A percentile compares a stretch with the other conserved stretches of the same genome.
Evolutionary conservation across 345 rosid genomes (phyloP).

Genomic region (Eutrema japonicum): DNA sequence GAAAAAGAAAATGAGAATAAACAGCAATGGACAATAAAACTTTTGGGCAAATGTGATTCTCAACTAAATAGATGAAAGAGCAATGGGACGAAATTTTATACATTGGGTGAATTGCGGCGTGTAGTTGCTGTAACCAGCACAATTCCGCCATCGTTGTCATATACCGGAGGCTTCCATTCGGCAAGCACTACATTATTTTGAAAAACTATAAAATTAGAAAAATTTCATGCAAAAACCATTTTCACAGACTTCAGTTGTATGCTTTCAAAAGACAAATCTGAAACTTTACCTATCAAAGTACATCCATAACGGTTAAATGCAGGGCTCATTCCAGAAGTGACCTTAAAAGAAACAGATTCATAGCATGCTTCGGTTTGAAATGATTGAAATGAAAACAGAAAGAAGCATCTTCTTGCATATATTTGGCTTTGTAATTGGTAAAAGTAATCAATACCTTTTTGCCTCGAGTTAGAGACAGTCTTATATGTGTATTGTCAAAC

Average conservation of each 20-base stretch:
- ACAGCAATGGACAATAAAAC: background rate
- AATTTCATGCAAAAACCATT: background rate
- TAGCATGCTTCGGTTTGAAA: slow-evolving; percentile 13
- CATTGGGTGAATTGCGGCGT: slow-evolving; percentile 91
- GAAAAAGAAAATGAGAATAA: background rate
- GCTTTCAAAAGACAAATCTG: background rate
- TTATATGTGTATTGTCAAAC: slow-evolving; percentile 86
- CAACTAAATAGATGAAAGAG: slow-evolving; percentile 5
- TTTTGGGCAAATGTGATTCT: slow-evolving; percentile 3
- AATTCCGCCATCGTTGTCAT: slow-evolving; percentile 81
- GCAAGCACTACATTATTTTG: slow-evolving; percentile 69
- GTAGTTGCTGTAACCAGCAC: slow-evolving; percentile 89
- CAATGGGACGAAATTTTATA: slow-evolving; percentile 39
- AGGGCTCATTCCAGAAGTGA: slow-evolving; percentile 97
- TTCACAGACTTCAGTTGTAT: background rate
- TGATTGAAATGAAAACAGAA: background rate
- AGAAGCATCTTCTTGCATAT: background rate
- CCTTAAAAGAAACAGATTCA: slow-evolving; percentile 49
- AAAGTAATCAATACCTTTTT: slow-evolving; percentile 57
- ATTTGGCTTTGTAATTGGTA: background rate
- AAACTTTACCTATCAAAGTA: slow-evolving; percentile 71
- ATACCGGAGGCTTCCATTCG: slow-evolving; percentile 97
- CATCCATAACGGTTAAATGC: slow-evolving; percentile 85
- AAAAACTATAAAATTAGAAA: background rate
- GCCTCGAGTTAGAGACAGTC: slow-evolving; percentile 89